Conservation (phyloP, 139 green algal genomes). For the Chlamydomonas asymmetrica region DNA sequence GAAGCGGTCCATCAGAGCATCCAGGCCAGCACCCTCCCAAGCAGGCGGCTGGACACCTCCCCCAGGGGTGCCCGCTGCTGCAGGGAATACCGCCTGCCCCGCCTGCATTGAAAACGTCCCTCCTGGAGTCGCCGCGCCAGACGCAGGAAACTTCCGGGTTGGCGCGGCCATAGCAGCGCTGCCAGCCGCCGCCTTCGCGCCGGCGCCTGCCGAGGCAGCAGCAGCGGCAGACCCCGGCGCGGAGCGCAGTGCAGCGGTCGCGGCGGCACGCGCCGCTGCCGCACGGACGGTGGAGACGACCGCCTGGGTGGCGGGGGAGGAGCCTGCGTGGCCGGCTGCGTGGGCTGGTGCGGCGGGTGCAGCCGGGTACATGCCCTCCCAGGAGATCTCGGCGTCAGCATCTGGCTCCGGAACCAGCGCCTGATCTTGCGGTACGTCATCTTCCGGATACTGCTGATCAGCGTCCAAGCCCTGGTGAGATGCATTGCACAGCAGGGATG, state of each 20-base stretch:
- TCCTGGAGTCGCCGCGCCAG: no score
- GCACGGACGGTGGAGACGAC: background rate
- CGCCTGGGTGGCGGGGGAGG: background rate
- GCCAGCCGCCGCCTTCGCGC: background rate
- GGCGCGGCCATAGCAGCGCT: no score
- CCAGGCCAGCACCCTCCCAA: constrained; percentile 7
- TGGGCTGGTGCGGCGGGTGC: background rate
- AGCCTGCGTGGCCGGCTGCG: background rate
- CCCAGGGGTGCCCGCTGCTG: background rate
- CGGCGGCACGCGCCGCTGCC: background rate
- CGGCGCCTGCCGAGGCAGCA: background rate
- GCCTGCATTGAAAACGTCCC: no score
- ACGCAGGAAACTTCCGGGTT: no score
- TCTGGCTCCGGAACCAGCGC: constrained; percentile 19
- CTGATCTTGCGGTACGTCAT: constrained; percentile 17
- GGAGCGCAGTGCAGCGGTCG: background rate
- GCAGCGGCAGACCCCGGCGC: background rate
- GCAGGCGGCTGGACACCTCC: background rate
- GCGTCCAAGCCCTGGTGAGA: no score
- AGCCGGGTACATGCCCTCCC: constrained; percentile 20
- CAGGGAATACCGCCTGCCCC: background rate
- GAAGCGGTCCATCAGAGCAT: constrained; percentile 29
- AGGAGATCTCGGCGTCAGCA: constrained; percentile 15
- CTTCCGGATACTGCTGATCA: no score
- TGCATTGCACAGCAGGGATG: no score